Evolutionary conservation across 768 basidiomycete genomes (phyloP), one percentile per base, ranked within the genome.

Genomic region (Tricholoma saponaceum): DNA sequence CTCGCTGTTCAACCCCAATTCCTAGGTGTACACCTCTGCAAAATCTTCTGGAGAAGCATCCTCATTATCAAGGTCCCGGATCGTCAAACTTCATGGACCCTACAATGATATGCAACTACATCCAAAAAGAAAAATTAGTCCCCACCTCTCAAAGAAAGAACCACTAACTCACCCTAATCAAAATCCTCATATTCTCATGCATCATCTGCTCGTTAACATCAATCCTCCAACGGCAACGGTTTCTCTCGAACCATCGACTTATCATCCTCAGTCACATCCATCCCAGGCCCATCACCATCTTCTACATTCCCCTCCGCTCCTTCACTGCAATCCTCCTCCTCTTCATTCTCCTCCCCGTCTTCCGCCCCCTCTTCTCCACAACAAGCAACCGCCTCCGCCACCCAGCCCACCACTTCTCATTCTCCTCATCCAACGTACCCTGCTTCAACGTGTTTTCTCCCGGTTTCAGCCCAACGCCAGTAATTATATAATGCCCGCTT

Each of bases 81-180:
- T 99, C 97, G 56, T 93, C 90, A 22, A 99, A 81, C 70, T 95
- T 95, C 76, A 95, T 84, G 6, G 88, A 85, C 22, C 93, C 96
- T 55, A 95, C 88, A 55, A 94, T 92, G 72, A 98, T 93, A 72
- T 98, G 96, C 60, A 99, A 83, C 95, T 98, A 66, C 16, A 53
- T 13, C 46, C 32, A 51, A 30, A 55, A 39, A 58, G 25, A 33
- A 55, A 54, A 39, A 50, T 55, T 44, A 60, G 53, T 44, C n/a
- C 28, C 46, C 52, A 59, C 56, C 41, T 43, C 46, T 43, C 53
- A 39, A n/a, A 41, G 53, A 33, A 51, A 10, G 23, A 23, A 2
- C 41, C 28, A 35, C 13, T 44, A 54, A 39, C 30, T 22, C 59
- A 97, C 95, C 84, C 92, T 95, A 74, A 99, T 87, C 56, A 93